Base-by-base conservation (phyloP, 225 moss, liverwort and hornwort genomes). In the Pseudoscleropodium purum region DNA sequence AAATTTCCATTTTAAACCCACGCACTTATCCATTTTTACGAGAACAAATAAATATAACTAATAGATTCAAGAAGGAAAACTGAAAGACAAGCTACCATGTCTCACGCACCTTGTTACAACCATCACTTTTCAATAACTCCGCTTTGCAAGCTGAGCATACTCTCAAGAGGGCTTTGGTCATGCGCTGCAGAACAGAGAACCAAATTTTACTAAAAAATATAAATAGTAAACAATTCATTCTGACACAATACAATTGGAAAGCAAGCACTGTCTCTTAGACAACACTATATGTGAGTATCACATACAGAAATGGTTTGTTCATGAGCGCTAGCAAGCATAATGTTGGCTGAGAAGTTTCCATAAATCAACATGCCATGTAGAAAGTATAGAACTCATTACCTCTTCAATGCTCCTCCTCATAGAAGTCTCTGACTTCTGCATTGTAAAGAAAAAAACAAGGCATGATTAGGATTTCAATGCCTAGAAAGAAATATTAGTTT, bases 151-250 rank as follows among this genome's bases (percentile, higher is more conserved):
- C 88, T 51, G 90, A 87, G 81, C 95, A 97, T 73, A 94, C 93
- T 89, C 96, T 90, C 79, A 95, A 88, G 79, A 97, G 91, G 23
- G 97, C 96, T 92, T 94, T 95, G 30, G 97, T 95, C 97, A 97
- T 97, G 39, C 91, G 90, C 97, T 97, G 97, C 91, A 89, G 74
- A 75, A 87, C 49, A 92, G 84, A 61, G 49, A 75, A 84, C 66
- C 54, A 18, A 65, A 86, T 57, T 82, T 84, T 18, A 90, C 59
- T 77, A 60, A 84, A 39, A 12, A 47, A 78, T 10, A 29, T 24
- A 39, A 24, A 47, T 47, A 15, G 56, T 36, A 33, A 79, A 61
- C 77, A 70, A 75, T 64, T 65, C 36, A 9, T 83, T 81, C 65
- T 57, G 24, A 23, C 60, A 56, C 76, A 16, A 43, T 56, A 82